Evolutionary conservation across 768 basidiomycete genomes (phyloP).

Genomic region (Psilocybe sp.): DNA sequence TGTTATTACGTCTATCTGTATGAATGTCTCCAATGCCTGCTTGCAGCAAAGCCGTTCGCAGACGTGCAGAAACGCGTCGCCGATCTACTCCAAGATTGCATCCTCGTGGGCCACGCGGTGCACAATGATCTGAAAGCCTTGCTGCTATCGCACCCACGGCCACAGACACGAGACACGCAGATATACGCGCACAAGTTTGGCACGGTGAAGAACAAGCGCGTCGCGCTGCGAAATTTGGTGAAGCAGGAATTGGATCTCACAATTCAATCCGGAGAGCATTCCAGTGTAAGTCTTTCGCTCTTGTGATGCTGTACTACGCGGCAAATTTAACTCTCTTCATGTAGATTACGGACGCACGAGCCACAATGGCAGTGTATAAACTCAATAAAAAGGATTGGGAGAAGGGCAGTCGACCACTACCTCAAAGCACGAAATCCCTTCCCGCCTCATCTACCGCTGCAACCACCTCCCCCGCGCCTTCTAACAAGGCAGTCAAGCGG

Average conservation of each 20-base stretch:
- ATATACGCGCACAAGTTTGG: conserved; percentile 56
- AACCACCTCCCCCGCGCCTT: conserved; percentile 1
- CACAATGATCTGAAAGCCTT: conserved; percentile 86
- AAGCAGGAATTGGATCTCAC: conserved; percentile 73
- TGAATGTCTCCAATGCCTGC: background rate
- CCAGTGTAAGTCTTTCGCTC: conserved; percentile 58
- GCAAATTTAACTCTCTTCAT: conserved; percentile 1
- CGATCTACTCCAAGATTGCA: conserved; percentile 69
- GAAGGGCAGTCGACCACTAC: conserved; percentile 33
- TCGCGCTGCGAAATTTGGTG: conserved; percentile 78
- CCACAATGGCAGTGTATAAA: conserved; percentile 92
- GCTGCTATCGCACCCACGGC: conserved; percentile 67
- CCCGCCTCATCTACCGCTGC: background rate
- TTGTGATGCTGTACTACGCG: background rate
- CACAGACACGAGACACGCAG: conserved; percentile 70
- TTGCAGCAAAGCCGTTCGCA: conserved; percentile 69
- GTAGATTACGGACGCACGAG: conserved; percentile 90
- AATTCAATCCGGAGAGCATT: conserved; percentile 90
- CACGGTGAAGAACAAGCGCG: conserved; percentile 57
- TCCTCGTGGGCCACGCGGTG: conserved; percentile 89
- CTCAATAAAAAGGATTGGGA: conserved; percentile 86
- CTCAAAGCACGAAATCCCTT: background rate
- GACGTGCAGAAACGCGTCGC: conserved; percentile 80
- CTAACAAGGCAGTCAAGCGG: conserved; percentile 4
- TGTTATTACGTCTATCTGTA: background rate